A percentile compares a stretch with the other conserved stretches of the same genome.
phyloP scores from a whole-genome alignment of 2,329 filamentous ascomycete species.

The Aspergillus melleus region DNA sequence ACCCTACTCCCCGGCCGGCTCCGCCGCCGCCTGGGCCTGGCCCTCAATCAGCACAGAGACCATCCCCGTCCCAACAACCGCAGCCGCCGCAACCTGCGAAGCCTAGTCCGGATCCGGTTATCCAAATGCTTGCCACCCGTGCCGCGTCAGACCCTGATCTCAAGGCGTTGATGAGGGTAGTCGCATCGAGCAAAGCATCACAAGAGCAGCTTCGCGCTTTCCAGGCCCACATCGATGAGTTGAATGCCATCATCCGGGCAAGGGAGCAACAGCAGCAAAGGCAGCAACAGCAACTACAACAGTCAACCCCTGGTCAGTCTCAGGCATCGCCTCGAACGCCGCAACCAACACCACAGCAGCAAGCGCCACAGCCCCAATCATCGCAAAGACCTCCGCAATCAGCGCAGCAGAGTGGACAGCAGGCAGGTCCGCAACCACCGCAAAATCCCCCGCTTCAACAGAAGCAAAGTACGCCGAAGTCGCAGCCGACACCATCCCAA shows the following conservation, averaged over 20 bases:
- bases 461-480: constrained; percentile 2
- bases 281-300: constrained; percentile 31
- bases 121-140: constrained; percentile 54
- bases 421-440: constrained; percentile 1
- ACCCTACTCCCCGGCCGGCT: constrained; percentile 15
- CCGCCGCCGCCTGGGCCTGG: constrained; percentile 14
- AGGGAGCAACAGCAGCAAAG: constrained; percentile 42
- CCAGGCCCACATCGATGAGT: constrained; percentile 52
- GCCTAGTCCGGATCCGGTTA: constrained; percentile 51
- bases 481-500: constrained; percentile 8
- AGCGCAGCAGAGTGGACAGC: constrained; percentile 8
- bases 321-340: constrained; percentile 21
- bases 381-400: constrained; percentile 15
- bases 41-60: constrained; percentile 28
- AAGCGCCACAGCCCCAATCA: constrained; percentile 8
- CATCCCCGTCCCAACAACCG: constrained; percentile 28
- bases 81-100: constrained; percentile 40
- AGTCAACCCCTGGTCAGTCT: constrained; percentile 15
- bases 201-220: constrained; percentile 51
- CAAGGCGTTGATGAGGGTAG: constrained; percentile 53
- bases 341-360: constrained; percentile 14
- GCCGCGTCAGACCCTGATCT: constrained; percentile 50
- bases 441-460: neutral
- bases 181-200: constrained; percentile 51
- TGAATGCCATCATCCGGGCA: constrained; percentile 51